Evolutionary conservation across 164 flowering plant species (phyloP), one percentile per base, ranked within the genome.

Genomic region (Nelumbo lutea): DNA sequence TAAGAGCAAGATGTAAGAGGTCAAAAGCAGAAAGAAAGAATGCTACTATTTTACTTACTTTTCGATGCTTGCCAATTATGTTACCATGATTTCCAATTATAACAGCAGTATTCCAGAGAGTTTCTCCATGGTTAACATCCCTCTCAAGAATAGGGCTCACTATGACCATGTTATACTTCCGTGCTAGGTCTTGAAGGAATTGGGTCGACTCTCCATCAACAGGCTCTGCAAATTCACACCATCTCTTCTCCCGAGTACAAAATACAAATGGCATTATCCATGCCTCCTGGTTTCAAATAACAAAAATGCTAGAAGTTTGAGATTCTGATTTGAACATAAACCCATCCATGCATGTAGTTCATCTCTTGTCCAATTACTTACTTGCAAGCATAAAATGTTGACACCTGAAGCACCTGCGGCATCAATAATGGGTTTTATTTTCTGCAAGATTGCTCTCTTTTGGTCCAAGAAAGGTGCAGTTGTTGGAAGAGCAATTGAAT

Each of bases 241-340:
- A 95, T 67, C 87, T 84, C 84, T 92, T 95, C 84, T 95, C 99
- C 44, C 99, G 82, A 3, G 99, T 95, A 77, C 99, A 95, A 75
- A 95, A 91, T 61, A 90, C 99, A 83, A 95, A 95, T 27, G 97
- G 99, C 97, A 92, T 95, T 71, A 72, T 90, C 99, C 97, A 92
- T 64, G 94, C 94, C 77, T 95, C 99, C 98, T 94, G 81, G 44
- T 70, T 67, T 57, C 39, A 61, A 44, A 71, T 15, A 47, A 50
- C 1, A 50, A 42, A 67, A 27, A 3, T 42, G 42, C 13, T 50
- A 27, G 43, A 5, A 50, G 38, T 44, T 43, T 7, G 1, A 42
- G 6, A 51, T 48, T 39, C 6, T 27, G 3, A 61, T 56, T 53
- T 53, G 14, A 53, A 2, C 14, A 39, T 39, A 68, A 58, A 57